Base-by-base conservation (phyloP, 2,329 filamentous ascomycete genomes). In the Sphaceloma murrayae region DNA sequence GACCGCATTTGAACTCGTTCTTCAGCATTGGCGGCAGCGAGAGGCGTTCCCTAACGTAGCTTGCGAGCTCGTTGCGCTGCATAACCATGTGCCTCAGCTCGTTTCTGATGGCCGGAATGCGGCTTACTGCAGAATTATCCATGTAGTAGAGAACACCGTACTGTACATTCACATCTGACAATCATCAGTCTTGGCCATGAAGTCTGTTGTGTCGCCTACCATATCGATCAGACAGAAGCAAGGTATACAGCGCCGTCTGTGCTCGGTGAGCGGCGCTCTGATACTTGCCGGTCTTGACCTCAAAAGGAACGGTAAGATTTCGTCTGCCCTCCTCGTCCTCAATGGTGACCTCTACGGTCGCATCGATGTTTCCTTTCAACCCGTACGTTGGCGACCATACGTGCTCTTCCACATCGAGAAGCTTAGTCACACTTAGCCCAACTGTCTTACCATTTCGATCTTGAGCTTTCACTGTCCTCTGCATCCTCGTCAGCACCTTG, bases 361-460 rank as follows among this genome's bases (percentile, higher is more conserved):
- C 91, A 64, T 98, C 91, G 48, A 98, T 91, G 54, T 96, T 98
- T 21, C 91, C 91, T 62, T 98, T 98, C 11, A 98, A 70, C 0
- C 91, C 91, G 59, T 94, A 98, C 77, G 87, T 89, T 0, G 91
- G 91, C 5, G 89, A 96, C 91, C 91, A 98, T 19, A 98, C 80
- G 58, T 96, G 91, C 62, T 98, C 91, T 60, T 98, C 91, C 7
- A 98, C 85, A 58, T 96, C 91, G 10, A 98, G 79, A 19, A 98
- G 70, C 59, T 96, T 98, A 56, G 81, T 93, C 53, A 98, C 80
- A 53, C 84, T 87, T 74, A 96, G 80, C 46, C 74, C 81, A 8
- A 82, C 77, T 52, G 80, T 82, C 43, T 82, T 77, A 30, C 82
- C 82, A 56, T 87, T 82, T 34, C 84, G 76, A 52, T 88, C 86